These are phyloP conservation scores for Rhizopus microsporus DNA, from an alignment of 371 early-diverging fungal species.

Conservation along the genomic window DNA sequence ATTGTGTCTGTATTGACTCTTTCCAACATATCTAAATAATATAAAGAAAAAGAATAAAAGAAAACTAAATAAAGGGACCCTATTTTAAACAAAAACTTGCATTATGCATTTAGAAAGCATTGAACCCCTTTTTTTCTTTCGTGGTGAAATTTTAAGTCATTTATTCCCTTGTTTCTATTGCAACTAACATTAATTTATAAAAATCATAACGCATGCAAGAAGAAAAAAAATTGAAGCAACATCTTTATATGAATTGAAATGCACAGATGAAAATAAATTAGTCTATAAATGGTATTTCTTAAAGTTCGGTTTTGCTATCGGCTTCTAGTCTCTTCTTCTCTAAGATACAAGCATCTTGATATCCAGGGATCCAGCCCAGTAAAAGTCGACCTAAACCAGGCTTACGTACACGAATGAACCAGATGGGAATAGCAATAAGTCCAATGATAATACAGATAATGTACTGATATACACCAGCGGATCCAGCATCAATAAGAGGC, in stretches of 20 bases:
- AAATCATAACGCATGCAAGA: not conserved
- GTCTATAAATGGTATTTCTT: not conserved
- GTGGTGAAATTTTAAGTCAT: too few species aligned
- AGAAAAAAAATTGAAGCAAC: not conserved
- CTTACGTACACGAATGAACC: conserved; percentile 40
- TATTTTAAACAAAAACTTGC: too few species aligned
- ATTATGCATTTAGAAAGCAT: too few species aligned
- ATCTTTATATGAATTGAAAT: not conserved
- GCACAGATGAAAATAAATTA: conserved; percentile 4
- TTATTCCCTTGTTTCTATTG: too few species aligned
- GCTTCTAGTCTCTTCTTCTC: conserved; percentile 1
- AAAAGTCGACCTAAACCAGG: conserved; percentile 32
- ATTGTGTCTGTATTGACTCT: conserved; percentile 2
- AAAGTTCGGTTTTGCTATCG: not conserved
- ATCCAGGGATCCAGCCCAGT: conserved; percentile 42
- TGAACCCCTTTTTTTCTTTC: too few species aligned
- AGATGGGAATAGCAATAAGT: conserved; percentile 37
- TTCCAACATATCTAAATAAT: conserved; percentile 2
- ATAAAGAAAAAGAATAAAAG: not conserved
- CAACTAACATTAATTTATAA: too few species aligned
- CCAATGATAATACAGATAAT: conserved; percentile 39
- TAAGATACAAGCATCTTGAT: conserved; percentile 31
- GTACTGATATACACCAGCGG: conserved; percentile 36
- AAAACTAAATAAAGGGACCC: not conserved
- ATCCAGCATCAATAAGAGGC: conserved; percentile 43